Conservation (phyloP, 2,329 filamentous ascomycete genomes). For the Cyphellophora europaea region DNA sequence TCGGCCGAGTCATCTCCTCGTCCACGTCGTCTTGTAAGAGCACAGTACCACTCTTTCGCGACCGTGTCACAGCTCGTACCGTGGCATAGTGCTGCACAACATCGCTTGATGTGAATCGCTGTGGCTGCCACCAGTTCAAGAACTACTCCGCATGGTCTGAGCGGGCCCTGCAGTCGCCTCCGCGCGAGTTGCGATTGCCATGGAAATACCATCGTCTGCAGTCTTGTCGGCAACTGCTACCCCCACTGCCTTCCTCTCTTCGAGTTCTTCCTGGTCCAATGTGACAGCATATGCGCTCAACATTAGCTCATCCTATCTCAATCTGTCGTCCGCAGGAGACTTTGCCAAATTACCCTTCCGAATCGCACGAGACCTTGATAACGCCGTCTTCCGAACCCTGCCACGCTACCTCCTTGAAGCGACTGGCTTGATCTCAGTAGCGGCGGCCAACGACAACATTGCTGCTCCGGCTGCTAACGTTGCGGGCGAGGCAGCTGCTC, state of each 20-base stretch:
- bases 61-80: too few relatives aligned
- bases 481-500: conserved; percentile 23
- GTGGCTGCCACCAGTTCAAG: too few relatives aligned
- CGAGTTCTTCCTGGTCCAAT: background rate
- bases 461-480: conserved; percentile 27
- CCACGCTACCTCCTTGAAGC: conserved; percentile 22
- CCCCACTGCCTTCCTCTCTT: background rate
- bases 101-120: too few relatives aligned
- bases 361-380: conserved; percentile 26
- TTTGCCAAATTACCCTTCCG: conserved; percentile 28
- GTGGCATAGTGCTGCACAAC: too few relatives aligned
- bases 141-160: too few relatives aligned
- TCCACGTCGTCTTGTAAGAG: too few relatives aligned
- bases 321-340: conserved; percentile 23
- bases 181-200: background rate
- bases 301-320: conserved; percentile 15
- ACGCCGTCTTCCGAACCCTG: conserved; percentile 25
- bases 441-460: conserved; percentile 18
- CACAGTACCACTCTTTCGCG: too few relatives aligned
- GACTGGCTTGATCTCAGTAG: conserved; percentile 22
- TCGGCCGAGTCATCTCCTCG: too few relatives aligned
- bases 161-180: too few relatives aligned
- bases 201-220: background rate
- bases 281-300: conserved; percentile 8
- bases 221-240: background rate